Evolutionary conservation across 495 filamentous ascomycete genomes (phyloP).

Genomic region (Xylaria castorea): DNA sequence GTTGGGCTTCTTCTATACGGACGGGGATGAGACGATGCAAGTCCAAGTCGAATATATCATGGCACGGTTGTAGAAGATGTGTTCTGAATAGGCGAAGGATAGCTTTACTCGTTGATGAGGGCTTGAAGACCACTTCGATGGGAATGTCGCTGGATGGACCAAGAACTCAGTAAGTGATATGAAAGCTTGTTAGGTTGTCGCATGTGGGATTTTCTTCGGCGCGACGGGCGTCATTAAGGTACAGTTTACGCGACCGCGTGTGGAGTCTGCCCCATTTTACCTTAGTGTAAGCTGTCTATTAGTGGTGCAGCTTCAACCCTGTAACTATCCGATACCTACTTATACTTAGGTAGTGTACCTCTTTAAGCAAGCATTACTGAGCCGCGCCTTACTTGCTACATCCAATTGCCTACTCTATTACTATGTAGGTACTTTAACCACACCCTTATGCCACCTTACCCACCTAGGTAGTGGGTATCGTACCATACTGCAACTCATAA

Average conservation of each 20-base stretch:
- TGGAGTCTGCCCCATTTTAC: constrained; percentile 17
- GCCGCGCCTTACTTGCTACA: not conserved
- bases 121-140: not conserved
- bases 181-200: constrained; percentile 20
- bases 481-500: not conserved
- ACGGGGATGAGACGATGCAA: not conserved
- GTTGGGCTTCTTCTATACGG: constrained; percentile 8
- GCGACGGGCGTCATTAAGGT: constrained; percentile 29
- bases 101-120: not conserved
- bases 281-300: not conserved
- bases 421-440: no score
- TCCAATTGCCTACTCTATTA: not conserved
- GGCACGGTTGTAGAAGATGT: not conserved
- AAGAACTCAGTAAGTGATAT: not conserved
- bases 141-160: constrained; percentile 6
- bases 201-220: constrained; percentile 29
- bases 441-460: not conserved
- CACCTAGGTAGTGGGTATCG: not conserved
- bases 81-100: not conserved
- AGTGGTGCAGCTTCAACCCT: not conserved
- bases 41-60: constrained; percentile 11
- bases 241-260: constrained; percentile 20
- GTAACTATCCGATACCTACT: no score
- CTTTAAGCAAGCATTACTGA: not conserved
- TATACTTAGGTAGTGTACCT: constrained; percentile 8